Conservation (phyloP, 345 rosid species). For the Salix purpurea region DNA sequence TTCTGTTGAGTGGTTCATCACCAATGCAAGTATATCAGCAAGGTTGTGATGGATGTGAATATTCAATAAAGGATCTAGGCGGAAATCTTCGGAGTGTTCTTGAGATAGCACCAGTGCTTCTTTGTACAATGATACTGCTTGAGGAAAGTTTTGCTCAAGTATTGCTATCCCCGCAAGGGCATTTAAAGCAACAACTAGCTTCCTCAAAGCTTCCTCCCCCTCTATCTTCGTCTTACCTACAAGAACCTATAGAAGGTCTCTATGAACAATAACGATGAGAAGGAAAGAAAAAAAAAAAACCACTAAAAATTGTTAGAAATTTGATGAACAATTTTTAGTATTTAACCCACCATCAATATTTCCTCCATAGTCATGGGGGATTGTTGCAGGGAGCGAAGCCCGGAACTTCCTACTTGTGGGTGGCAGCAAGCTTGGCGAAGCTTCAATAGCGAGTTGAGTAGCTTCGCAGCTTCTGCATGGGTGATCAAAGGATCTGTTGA, state of each 20-base stretch:
- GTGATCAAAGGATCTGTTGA: constrained; percentile 54
- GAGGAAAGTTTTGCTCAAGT: constrained; percentile 56
- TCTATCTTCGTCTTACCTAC: constrained; percentile 83
- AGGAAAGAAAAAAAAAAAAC: not conserved
- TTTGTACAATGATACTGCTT: constrained; percentile 67
- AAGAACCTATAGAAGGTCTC: constrained; percentile 56
- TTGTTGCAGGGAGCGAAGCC: constrained; percentile 85
- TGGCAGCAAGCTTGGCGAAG: constrained; percentile 99
- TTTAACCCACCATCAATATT: constrained; percentile 58
- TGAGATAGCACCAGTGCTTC: constrained; percentile 66
- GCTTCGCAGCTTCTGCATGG: constrained; percentile 77
- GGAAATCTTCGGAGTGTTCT: constrained; percentile 77
- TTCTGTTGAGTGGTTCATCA: constrained; percentile 26
- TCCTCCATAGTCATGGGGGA: constrained; percentile 97
- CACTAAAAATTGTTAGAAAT: constrained; percentile 5
- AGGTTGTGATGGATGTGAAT: constrained; percentile 93
- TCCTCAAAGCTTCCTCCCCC: constrained; percentile 93
- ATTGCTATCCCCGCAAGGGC: constrained; percentile 91
- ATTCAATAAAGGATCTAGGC: constrained; percentile 79
- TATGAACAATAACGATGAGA: constrained; percentile 18
- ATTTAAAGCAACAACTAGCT: constrained; percentile 76
- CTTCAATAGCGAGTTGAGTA: constrained; percentile 84
- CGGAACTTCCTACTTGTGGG: constrained; percentile 98
- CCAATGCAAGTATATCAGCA: constrained; percentile 59
- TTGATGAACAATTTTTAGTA: not conserved